These are phyloP conservation scores for Rehmannia glutinosa DNA, from an alignment of 257 asterid species.

Conservation along the genomic window DNA sequence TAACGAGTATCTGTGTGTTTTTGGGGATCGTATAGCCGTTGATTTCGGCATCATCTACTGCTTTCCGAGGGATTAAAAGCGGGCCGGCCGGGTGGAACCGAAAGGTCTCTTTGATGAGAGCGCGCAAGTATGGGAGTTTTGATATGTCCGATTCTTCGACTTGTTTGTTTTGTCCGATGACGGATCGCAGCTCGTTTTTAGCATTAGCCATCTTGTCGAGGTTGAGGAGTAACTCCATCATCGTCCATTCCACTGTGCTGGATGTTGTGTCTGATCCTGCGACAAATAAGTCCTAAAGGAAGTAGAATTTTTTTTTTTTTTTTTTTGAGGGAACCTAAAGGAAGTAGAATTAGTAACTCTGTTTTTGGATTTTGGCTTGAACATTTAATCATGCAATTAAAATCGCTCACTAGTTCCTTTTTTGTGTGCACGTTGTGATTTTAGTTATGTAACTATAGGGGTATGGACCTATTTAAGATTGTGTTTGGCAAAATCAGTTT, in stretches of 20 bases:
- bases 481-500: no score
- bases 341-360: not conserved
- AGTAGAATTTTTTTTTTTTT: no score
- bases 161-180: constrained; percentile 7
- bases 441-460: no score
- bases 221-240: constrained; percentile 27
- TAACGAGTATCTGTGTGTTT: constrained; percentile 25
- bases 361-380: no score
- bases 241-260: constrained; percentile 31
- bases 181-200: constrained; percentile 15
- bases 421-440: no score
- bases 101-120: constrained; percentile 32
- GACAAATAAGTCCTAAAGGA: constrained; percentile 20
- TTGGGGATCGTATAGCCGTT: constrained; percentile 25
- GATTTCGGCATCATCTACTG: constrained; percentile 13
- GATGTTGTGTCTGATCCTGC: constrained; percentile 24
- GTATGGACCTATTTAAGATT: no score
- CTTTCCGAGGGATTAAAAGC: constrained; percentile 17
- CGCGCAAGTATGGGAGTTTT: constrained; percentile 31
- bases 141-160: constrained; percentile 34
- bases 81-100: constrained; percentile 33
- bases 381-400: no score
- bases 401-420: no score
- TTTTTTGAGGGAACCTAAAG: no score
- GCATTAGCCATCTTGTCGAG: constrained; percentile 23